Evolutionary conservation across 2,329 filamentous ascomycete genomes (phyloP), one percentile per base, ranked within the genome.

Genomic region (Aureobasidium sp.): DNA sequence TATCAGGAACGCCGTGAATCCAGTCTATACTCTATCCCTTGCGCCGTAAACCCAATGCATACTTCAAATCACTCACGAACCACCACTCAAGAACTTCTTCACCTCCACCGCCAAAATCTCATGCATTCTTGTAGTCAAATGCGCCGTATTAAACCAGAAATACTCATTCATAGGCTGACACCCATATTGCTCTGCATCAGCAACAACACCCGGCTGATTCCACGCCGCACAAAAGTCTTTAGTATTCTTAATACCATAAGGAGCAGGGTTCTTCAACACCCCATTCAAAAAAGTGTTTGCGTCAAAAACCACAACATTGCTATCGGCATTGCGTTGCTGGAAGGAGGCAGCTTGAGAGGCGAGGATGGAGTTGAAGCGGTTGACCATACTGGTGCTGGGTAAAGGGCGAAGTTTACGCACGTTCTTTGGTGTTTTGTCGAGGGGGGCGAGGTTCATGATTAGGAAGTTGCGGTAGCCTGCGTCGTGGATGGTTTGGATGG

Each of bases 371-470:
- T 81, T 79, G 68, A 77, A 83, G 67, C 72, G 73, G 0, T 65
- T 67, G 1, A 83, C 71, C 71, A 80, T 77, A 0, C 74, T 77
- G 5, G 70, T 73, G 64, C 78, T 83, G 5, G 79, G 79, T 6
- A 69, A 69, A 1, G 76, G 75, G 2, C 68, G 69, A 11, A 62
- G 66, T 3, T 45, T 67, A 29, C 74, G 67, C 3, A 47, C 44
- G 48, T 77, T 78, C 16, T 70, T 70, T 1, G 73, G 72, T 3
- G 75, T 78, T 13, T 77, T 74, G 64, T 83, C 76, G 1, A 82
- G 68, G 0, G 81, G 80, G 1, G 81, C 79, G 1, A 83, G 71
- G 49, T 81, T 80, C 69, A 83, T 69, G 65, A 83, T 77, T 5
- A 83, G 68, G 62, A 76, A 80, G 27, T 77, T 73, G 3, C 69